Evolutionary conservation across 768 basidiomycete genomes (phyloP), one percentile per base, ranked within the genome.

Genomic region (Mycena amicta): DNA sequence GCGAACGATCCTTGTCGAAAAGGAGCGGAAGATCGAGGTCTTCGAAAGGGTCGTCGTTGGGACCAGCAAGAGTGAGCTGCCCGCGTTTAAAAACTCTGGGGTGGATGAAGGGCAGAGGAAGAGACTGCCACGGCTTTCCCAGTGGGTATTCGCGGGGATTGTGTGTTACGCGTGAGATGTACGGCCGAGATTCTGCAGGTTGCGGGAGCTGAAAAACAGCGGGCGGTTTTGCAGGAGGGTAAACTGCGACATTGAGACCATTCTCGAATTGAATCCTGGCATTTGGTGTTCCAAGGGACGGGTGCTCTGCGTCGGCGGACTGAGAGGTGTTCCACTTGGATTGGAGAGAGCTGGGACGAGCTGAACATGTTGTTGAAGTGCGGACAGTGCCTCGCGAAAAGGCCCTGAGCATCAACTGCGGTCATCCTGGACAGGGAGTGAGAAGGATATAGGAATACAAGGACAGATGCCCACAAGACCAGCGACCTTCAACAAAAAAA

Each of bases 321-420:
- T 50, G 59, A 54, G 63, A 12, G 60, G 45, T 31, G 62, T 39
- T 52, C 50, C 40, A 52, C 53, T n/a, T 16, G 45, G 22, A 37
- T 25, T 56, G 55, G 61, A 56, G 61, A 50, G 31, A 55, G 29
- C 28, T 50, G 57, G n/a, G n/a, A n/a, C n/a, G n/a, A n/a, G n/a
- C n/a, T n/a, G n/a, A n/a, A n/a, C n/a, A n/a, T n/a, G n/a, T n/a
- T 62, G 73, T 71, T 63, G 71, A 73, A 67, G 68, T 70, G 72
- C 75, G 72, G 77, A 72, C 77, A 79, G 83, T 81, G 83, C 85
- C 86, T 83, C 80, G 81, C 80, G 83, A 86, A 83, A 87, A 88
- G 84, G 83, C 88, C 85, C 85, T 85, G 76, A 90, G 83, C 90
- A 92, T 92, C 82, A 86, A 89, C 85, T 79, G 77, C 84, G 87